phyloP scores from a whole-genome alignment of 768 basidiomycete species.

The Mycena venus region DNA sequence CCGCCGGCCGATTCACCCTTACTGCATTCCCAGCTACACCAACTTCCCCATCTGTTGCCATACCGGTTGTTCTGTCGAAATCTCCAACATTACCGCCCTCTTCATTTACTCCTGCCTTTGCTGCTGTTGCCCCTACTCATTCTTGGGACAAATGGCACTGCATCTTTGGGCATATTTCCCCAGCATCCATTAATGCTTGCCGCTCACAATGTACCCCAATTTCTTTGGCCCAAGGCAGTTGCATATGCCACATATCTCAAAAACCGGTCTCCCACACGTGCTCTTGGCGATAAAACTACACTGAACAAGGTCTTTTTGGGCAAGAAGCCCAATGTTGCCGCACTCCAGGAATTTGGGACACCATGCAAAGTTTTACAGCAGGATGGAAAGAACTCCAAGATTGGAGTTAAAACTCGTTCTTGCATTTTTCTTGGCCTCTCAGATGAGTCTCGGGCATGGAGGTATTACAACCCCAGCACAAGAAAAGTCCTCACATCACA shows the following conservation, averaged over 20 bases:
- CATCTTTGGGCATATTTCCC: slow-evolving; percentile 39
- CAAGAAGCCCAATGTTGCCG: too few species aligned
- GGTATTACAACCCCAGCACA: slow-evolving; percentile 26
- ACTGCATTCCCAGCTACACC: neutral
- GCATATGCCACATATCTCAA: slow-evolving; percentile 39
- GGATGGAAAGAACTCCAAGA: too few species aligned
- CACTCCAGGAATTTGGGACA: too few species aligned
- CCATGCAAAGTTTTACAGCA: too few species aligned
- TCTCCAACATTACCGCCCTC: neutral
- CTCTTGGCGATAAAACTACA: slow-evolving; percentile 20
- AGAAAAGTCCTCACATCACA: slow-evolving; percentile 28
- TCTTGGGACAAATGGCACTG: too few species aligned
- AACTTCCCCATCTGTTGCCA: neutral
- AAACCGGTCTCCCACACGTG: slow-evolving; percentile 34
- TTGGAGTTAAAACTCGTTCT: too few species aligned
- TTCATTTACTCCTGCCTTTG: slow-evolving; percentile 1
- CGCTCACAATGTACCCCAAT: slow-evolving; percentile 13
- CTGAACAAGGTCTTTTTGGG: slow-evolving; percentile 32
- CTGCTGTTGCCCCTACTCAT: slow-evolving; percentile 4
- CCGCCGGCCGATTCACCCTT: neutral
- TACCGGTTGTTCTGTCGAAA: neutral
- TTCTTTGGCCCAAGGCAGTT: slow-evolving; percentile 37
- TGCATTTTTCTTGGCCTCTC: slow-evolving; percentile 32
- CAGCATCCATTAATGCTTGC: slow-evolving; percentile 38
- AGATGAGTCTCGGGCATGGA: slow-evolving; percentile 30